These are phyloP conservation scores for Cephaloascus fragrans DNA, from an alignment of 805 yeast genomes.

Conservation along the genomic window DNA sequence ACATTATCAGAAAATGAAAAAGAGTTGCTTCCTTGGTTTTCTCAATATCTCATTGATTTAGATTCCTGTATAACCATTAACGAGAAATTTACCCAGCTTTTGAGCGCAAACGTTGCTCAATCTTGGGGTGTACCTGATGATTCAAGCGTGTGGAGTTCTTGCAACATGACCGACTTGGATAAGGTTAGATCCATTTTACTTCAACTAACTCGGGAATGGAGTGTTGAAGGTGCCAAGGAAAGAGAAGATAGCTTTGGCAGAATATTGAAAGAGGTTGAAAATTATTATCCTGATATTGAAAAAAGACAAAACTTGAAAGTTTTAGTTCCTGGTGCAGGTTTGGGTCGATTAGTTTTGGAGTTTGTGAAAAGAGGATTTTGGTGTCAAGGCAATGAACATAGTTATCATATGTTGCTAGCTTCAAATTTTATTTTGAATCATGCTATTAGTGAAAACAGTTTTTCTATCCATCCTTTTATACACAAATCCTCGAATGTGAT, in stretches of 20 bases:
- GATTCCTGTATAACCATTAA: conserved; percentile 35
- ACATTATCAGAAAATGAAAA: conserved; percentile 30
- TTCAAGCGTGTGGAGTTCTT: conserved; percentile 30
- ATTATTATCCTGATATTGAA: conserved; percentile 23
- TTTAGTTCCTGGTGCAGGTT: conserved; percentile 56
- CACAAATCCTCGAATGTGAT: conserved; percentile 38
- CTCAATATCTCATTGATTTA: conserved; percentile 26
- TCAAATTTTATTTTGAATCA: conserved; percentile 46
- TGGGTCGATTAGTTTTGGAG: conserved; percentile 51
- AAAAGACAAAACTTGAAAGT: conserved; percentile 29
- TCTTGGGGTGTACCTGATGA: conserved; percentile 39
- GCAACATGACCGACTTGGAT: conserved; percentile 35
- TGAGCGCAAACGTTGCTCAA: conserved; percentile 32
- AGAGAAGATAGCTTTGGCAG: conserved; percentile 26
- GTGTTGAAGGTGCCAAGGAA: conserved; percentile 39
- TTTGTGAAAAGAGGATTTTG: conserved; percentile 44
- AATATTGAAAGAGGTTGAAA: conserved; percentile 23
- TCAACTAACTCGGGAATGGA: conserved; percentile 58
- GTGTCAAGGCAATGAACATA: conserved; percentile 61
- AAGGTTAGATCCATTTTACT: conserved; percentile 48
- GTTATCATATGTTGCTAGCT: conserved; percentile 53
- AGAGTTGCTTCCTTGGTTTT: conserved; percentile 40
- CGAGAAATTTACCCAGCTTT: conserved; percentile 26
- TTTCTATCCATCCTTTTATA: conserved; percentile 43
- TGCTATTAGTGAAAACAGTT: conserved; percentile 25